These are phyloP conservation scores for Galerina marginata DNA, from an alignment of 768 basidiomycete genomes.

Conservation along the genomic window DNA sequence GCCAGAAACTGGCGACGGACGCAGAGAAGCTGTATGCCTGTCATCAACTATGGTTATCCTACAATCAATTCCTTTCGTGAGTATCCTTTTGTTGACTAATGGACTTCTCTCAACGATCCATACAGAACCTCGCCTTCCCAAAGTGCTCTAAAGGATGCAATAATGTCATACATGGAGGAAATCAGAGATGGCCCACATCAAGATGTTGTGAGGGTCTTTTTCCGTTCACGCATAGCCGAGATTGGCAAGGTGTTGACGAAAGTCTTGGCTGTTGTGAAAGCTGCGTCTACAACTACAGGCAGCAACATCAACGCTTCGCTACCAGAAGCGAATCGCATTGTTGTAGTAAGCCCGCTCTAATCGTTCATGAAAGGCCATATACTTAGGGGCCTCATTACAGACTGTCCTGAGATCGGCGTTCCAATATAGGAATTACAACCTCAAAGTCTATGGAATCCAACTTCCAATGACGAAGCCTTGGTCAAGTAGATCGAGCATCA, in stretches of 20 bases:
- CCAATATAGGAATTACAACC: constrained; percentile 75
- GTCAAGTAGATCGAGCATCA: constrained; percentile 74
- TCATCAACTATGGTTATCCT: constrained; percentile 79
- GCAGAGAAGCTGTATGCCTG: constrained; percentile 88
- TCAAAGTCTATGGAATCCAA: constrained; percentile 78
- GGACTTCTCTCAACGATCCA: not conserved
- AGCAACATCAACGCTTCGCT: constrained; percentile 52
- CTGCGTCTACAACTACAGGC: constrained; percentile 47
- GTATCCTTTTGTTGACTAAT: constrained; percentile 24
- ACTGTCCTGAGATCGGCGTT: constrained; percentile 73
- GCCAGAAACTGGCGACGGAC: constrained; percentile 77
- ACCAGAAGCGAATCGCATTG: constrained; percentile 70
- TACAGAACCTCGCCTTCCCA: constrained; percentile 58
- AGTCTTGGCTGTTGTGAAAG: constrained; percentile 54
- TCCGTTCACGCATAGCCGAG: constrained; percentile 69
- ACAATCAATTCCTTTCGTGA: constrained; percentile 72
- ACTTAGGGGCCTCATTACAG: constrained; percentile 41
- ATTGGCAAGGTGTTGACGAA: constrained; percentile 72
- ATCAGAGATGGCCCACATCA: constrained; percentile 61
- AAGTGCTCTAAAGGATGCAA: constrained; percentile 72
- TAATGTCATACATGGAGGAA: constrained; percentile 71
- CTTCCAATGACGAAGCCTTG: constrained; percentile 77
- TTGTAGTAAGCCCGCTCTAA: constrained; percentile 57
- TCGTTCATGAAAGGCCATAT: not conserved
- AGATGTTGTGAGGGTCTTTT: constrained; percentile 85